Evolutionary conservation across 148 eudicot species (phyloP), one percentile per base, ranked within the genome.

Genomic region (Polygonum aviculare): DNA sequence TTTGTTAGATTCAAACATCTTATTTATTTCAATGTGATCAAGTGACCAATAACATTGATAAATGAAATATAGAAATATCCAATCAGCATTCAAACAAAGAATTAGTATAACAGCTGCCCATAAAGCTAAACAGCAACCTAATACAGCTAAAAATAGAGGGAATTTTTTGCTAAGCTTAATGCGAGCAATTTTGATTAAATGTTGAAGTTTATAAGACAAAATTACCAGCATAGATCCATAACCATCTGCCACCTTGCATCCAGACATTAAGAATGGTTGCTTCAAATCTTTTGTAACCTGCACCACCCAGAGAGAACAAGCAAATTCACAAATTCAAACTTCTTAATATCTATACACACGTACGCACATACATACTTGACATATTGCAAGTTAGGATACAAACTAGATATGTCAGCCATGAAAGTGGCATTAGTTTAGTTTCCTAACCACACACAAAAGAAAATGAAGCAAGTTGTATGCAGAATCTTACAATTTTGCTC

Each of bases 211-310:
- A 72, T 2, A 2, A 31, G n/a, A 31, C 33, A 39, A 57, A 16
- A 60, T 77, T 89, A 95, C 99, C 96, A 95, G 86, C 94, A 95
- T 92, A 75, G 87, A 87, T 72, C 97, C 98, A 84, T 86, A 89
- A 12, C 99, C 97, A 86, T 95, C 97, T 14, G 97, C 97, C 57
- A 95, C 90, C 87, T 95, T 95, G 86, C 97, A 92, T 45, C 99
- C 99, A 78, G 99, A 89, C 97, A 95, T 87, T 35, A 95, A 80
- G 79, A 95, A 95, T 48, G 99, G 99, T 73, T 85, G 74, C 84
- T 84, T 92, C 5, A 79, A 54, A 77, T 87, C 86, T 79, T 94
- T 94, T 49, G 82, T 39, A 77, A 90, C 92, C 98, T 94, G 82
- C 31, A 72, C 65, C 72, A 75, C 50, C 48, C 74, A 71, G 79